Evolutionary conservation across 2,329 filamentous ascomycete species (phyloP), one percentile per base, ranked within the genome.

Genomic region (Dactylella cylindrospora): DNA sequence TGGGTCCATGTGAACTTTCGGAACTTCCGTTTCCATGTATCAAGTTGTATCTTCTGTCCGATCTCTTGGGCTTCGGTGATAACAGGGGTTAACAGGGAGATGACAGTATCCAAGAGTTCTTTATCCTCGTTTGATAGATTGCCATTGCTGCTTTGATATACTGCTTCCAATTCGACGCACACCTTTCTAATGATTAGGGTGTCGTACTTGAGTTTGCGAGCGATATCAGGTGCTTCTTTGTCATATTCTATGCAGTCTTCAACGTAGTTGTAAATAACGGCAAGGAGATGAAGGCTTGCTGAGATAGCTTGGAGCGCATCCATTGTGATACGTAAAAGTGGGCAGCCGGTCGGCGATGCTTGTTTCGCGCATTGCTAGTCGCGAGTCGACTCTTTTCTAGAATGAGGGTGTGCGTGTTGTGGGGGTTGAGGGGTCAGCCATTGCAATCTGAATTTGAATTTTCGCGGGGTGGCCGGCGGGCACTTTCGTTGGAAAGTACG

Each of bases 61-160:
- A 41, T 41, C 38, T 41, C 38, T 25, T 41, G 38, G 5, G 38
- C 38, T 15, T 41, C 38, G n/a, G 38, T 26, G 20, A 41, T 41
- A n/a, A 41, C 22, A 13, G 38, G 38, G 7, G 25, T 15, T 26
- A 41, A 41, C 12, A 41, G 38, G 5, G 20, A 26, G 10, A 26
- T 25, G 22, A 41, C 22, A 12, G 13, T 12, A 15, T 13, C 38
- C 19, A 41, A 15, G 12, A 41, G 15, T 17, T 41, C 38, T 26
- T 25, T 41, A 41, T 41, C 38, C 22, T 41, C 12, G 38, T 22
- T 22, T 26, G 20, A 26, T 15, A 41, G 38, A 13, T 12, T 15
- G 7, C 17, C 20, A 8, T 22, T 12, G 5, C 28, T 25, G 19
- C 17, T 13, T n/a, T 15, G 15, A 13, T 26, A 25, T 5, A 41